phyloP scores from a whole-genome alignment of 1,139 yeast species.

The Zygoascus sp. region DNA sequence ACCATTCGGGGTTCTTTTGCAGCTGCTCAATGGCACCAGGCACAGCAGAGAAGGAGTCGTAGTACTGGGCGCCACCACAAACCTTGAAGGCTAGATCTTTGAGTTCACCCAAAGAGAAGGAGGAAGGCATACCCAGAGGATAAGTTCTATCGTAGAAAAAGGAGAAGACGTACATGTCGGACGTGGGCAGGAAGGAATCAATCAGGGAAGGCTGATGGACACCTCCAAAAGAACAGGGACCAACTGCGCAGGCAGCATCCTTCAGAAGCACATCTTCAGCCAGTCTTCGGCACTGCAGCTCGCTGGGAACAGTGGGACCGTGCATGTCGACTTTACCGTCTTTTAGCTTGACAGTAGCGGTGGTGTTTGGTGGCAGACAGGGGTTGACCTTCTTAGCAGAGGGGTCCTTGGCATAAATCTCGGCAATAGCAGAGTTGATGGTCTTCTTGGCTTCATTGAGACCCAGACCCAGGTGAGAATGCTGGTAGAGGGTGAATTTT shows the following conservation, averaged over 20 bases:
- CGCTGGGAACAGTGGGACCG: constrained; percentile 63
- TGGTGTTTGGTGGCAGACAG: constrained; percentile 76
- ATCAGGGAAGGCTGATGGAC: constrained; percentile 90
- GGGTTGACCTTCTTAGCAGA: constrained; percentile 56
- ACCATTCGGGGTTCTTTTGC: constrained; percentile 83
- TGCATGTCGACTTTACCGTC: constrained; percentile 25
- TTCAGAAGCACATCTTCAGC: constrained; percentile 82
- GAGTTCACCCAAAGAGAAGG: constrained; percentile 81
- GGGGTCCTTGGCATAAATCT: constrained; percentile 19
- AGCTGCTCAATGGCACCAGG: constrained; percentile 65
- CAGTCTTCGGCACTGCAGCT: constrained; percentile 74
- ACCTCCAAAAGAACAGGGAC: constrained; percentile 95
- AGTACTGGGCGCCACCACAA: constrained; percentile 72
- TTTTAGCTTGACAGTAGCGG: constrained; percentile 48
- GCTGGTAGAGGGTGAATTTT: constrained; percentile 81
- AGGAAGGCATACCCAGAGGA: constrained; percentile 90
- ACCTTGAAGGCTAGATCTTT: constrained; percentile 76
- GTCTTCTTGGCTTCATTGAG: constrained; percentile 89
- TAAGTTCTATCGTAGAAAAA: constrained; percentile 90
- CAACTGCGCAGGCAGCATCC: constrained; percentile 63
- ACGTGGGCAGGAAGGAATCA: constrained; percentile 60
- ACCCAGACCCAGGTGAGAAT: constrained; percentile 93
- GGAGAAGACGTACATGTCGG: constrained; percentile 84
- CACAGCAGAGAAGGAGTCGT: constrained; percentile 57
- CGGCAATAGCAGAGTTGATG: constrained; percentile 48